A percentile compares a stretch with the other conserved stretches of the same genome.
Conservation (phyloP, 495 filamentous ascomycete species). For the Barbatosphaeria neglecta region DNA sequence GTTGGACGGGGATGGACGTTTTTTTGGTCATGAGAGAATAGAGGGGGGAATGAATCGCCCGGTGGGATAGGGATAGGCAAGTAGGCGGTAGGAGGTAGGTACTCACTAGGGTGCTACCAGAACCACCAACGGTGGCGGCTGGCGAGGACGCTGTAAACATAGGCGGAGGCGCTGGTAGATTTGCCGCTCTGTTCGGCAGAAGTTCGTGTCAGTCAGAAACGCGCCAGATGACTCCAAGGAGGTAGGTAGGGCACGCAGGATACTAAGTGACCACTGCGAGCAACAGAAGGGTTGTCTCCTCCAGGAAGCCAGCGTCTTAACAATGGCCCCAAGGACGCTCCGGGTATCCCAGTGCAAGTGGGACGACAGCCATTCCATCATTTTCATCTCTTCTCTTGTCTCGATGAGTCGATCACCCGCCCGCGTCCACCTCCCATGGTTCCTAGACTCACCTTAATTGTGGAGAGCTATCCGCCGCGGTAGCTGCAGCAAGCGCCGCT, state of each 20-base stretch:
- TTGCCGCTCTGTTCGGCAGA: slow-evolving; percentile 4
- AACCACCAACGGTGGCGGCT: slow-evolving; percentile 54
- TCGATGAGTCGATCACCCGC: background rate
- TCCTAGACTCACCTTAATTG: slow-evolving; percentile 48
- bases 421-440: background rate
- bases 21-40: background rate
- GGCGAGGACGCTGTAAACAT: slow-evolving; percentile 52
- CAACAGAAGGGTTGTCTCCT: too few species aligned
- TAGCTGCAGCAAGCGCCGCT: slow-evolving; percentile 51
- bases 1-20: too few species aligned
- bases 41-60: background rate
- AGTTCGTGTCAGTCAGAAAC: slow-evolving; percentile 2
- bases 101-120: slow-evolving; percentile 57
- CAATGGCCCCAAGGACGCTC: too few species aligned
- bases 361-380: background rate
- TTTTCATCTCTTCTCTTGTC: background rate
- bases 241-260: too few species aligned
- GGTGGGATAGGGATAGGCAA: slow-evolving; percentile 6
- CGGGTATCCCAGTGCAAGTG: too few species aligned
- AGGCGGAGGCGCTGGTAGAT: slow-evolving; percentile 1
- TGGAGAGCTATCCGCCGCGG: slow-evolving; percentile 45
- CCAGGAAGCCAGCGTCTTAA: too few species aligned
- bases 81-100: slow-evolving; percentile 6
- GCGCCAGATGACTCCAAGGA: background rate
- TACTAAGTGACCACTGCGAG: too few species aligned